A percentile compares a stretch with the other conserved stretches of the same genome.
Conservation (phyloP, 768 basidiomycete genomes). For the Boletellus emodensis region DNA sequence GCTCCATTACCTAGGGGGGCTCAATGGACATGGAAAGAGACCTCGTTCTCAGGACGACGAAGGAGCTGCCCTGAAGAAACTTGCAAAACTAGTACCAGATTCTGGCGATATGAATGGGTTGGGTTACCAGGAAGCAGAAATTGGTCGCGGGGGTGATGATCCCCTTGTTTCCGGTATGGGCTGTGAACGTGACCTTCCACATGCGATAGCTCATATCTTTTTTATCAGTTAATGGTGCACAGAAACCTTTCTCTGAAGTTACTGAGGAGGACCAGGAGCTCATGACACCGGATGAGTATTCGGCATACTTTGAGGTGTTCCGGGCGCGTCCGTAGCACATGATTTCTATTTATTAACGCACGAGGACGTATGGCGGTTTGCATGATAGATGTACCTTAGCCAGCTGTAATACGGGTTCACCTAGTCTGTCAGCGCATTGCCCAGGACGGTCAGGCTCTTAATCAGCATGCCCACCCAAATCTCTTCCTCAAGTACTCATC, state of each 20-base stretch:
- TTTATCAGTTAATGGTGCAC: constrained; percentile 64
- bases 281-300: constrained; percentile 94
- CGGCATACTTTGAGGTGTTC: constrained; percentile 70
- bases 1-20: constrained; percentile 60
- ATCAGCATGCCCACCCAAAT: constrained; percentile 12
- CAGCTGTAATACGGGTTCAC: not conserved
- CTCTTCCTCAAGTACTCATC: not conserved
- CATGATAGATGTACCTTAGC: constrained; percentile 19
- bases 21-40: constrained; percentile 72
- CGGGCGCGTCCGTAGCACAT: constrained; percentile 38
- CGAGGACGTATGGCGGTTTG: not conserved
- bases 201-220: not conserved
- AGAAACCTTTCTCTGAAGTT: constrained; percentile 71
- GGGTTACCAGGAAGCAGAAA: not conserved
- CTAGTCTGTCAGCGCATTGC: constrained; percentile 6
- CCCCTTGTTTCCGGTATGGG: constrained; percentile 64
- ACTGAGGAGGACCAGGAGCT: constrained; percentile 90
- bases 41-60: constrained; percentile 65
- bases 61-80: constrained; percentile 37
- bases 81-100: constrained; percentile 39
- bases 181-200: constrained; percentile 1
- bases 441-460: constrained; percentile 10
- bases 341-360: constrained; percentile 7
- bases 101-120: constrained; percentile 18
- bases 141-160: constrained; percentile 39